Evolutionary conservation across 2,329 filamentous ascomycete genomes (phyloP).

Genomic region (Hypoxylon sp.): DNA sequence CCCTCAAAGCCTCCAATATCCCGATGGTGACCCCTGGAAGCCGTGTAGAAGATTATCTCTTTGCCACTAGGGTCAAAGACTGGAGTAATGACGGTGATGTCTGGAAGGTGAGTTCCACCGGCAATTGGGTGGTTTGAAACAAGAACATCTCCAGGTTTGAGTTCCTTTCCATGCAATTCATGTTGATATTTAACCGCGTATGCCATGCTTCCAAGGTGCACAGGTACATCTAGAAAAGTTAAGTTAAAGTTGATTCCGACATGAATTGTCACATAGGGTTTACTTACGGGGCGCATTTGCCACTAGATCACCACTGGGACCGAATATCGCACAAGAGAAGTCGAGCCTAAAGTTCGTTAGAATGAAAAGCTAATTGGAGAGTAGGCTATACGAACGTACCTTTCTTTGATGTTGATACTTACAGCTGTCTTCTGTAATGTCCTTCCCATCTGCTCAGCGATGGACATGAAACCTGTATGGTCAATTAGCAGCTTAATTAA

Average conservation of each 20-base stretch:
- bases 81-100: slow-evolving; percentile 42
- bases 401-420: slow-evolving; percentile 84
- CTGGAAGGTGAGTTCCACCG: slow-evolving; percentile 47
- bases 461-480: slow-evolving; percentile 54
- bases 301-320: slow-evolving; percentile 78
- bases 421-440: slow-evolving; percentile 85
- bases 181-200: slow-evolving; percentile 79
- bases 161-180: slow-evolving; percentile 77
- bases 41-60: slow-evolving; percentile 40
- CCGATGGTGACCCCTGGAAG: slow-evolving; percentile 38
- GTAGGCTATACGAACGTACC: slow-evolving; percentile 51
- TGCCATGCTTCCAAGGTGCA: slow-evolving; percentile 81
- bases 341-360: slow-evolving; percentile 64
- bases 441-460: slow-evolving; percentile 86
- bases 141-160: slow-evolving; percentile 56
- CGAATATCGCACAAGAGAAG: slow-evolving; percentile 85
- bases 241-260: not conserved
- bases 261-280: not conserved
- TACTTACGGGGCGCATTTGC: slow-evolving; percentile 75
- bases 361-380: not conserved
- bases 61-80: slow-evolving; percentile 35
- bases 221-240: slow-evolving; percentile 69
- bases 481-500: not conserved
- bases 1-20: slow-evolving; percentile 39
- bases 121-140: slow-evolving; percentile 44